phyloP scores from a whole-genome alignment of 306 rosid genomes.

The Prunus campanulata region DNA sequence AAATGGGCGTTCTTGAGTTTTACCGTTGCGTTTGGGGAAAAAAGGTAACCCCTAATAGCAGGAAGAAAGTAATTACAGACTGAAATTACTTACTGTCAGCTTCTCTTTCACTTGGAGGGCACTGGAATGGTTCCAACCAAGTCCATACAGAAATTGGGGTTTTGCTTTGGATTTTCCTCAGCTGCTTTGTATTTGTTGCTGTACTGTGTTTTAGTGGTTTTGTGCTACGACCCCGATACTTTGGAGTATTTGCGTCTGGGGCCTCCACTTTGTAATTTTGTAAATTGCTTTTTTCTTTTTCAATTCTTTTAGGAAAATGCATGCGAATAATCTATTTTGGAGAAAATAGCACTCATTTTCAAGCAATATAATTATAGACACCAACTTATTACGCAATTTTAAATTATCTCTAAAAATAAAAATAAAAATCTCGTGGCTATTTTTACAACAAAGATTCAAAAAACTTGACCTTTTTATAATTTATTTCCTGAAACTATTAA shows the following conservation, averaged over 20 bases:
- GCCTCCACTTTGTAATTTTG: background rate
- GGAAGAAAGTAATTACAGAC: background rate
- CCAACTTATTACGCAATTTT: no score
- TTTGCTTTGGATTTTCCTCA: background rate
- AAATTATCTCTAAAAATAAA: no score
- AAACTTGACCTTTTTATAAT: no score
- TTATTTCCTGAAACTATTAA: no score
- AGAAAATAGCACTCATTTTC: no score
- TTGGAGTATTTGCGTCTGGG: background rate
- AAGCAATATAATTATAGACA: no score
- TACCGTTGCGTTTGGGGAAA: background rate
- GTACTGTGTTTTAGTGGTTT: no score
- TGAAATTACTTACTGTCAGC: background rate
- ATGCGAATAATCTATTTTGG: no score
- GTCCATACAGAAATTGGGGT: background rate
- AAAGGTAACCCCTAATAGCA: background rate
- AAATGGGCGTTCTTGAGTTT: background rate
- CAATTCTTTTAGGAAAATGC: no score
- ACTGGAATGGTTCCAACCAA: background rate
- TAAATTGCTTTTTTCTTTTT: no score
- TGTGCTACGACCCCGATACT: background rate
- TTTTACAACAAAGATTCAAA: no score
- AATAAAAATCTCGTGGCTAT: no score
- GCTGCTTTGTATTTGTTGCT: background rate
- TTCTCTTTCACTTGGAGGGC: background rate